Evolutionary conservation across 169 alveolate species (phyloP).

Genomic region (Plasmodium ovale): DNA sequence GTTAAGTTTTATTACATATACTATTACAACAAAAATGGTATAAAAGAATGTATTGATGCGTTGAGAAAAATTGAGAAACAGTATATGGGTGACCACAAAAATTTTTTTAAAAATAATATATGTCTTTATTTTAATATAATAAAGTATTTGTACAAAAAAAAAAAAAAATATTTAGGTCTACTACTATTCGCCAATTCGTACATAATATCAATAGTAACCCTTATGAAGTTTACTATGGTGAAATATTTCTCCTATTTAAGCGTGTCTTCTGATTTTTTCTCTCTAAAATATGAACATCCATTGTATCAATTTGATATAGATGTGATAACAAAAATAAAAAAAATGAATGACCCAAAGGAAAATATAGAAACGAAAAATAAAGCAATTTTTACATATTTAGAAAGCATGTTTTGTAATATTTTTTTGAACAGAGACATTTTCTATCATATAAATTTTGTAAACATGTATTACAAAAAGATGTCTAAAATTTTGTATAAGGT

Average conservation of each 20-base stretch:
- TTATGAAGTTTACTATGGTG: conserved; percentile 54
- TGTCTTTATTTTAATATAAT: conserved; percentile 55
- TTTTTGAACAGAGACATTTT: conserved; percentile 62
- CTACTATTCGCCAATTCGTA: conserved; percentile 28
- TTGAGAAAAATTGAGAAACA: conserved; percentile 27
- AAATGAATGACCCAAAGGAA: conserved; percentile 34
- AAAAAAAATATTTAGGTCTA: conserved; percentile 43
- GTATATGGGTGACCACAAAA: conserved; percentile 20
- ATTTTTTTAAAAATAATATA: conserved; percentile 63
- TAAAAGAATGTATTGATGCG: conserved; percentile 24
- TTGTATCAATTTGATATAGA: conserved; percentile 49
- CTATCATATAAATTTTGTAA: conserved; percentile 45
- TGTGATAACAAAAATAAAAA: conserved; percentile 18
- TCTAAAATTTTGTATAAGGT: conserved; percentile 42
- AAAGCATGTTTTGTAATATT: conserved; percentile 50
- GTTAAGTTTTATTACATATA: conserved; percentile 8
- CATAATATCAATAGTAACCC: conserved; percentile 25
- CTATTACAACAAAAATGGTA: not conserved
- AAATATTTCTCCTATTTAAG: conserved; percentile 53
- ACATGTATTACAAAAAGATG: conserved; percentile 35
- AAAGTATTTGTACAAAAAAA: conserved; percentile 59
- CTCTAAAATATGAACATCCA: conserved; percentile 65
- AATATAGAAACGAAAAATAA: conserved; percentile 19
- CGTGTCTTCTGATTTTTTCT: conserved; percentile 53
- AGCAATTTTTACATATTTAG: conserved; percentile 15